Percentiles rank a stretch among this genome's conserved stretches.
phyloP scores from a whole-genome alignment of 2,329 filamentous ascomycete species.

The Thelonectria blattea region DNA sequence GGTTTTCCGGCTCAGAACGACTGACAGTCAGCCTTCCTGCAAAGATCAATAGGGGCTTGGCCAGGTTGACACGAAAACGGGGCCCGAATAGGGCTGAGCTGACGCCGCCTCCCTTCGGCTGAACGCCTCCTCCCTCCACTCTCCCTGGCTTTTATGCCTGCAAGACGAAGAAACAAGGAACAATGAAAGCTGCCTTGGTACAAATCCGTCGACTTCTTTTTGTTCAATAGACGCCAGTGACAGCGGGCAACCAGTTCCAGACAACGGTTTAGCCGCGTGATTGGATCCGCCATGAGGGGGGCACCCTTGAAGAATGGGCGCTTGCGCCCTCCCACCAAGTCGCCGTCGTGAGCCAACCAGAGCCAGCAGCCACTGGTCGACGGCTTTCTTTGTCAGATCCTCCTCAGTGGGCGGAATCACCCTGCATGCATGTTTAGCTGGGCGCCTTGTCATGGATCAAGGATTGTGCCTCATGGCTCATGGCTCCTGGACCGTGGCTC shows the following conservation, averaged over 20 bases:
- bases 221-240: constrained; percentile 40
- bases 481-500: not conserved
- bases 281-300: constrained; percentile 34
- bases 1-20: too few relatives aligned
- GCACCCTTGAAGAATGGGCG: constrained; percentile 27
- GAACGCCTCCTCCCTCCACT: too few relatives aligned
- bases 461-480: constrained; percentile 1
- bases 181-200: not conserved
- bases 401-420: constrained; percentile 34
- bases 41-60: not conserved
- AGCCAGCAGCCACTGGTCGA: constrained; percentile 15
- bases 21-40: not conserved
- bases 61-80: not conserved
- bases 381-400: constrained; percentile 29
- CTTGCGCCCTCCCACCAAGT: constrained; percentile 39
- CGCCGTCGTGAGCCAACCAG: constrained; percentile 31
- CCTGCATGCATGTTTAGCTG: constrained; percentile 39
- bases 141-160: not conserved
- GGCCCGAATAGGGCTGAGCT: not conserved
- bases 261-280: constrained; percentile 39
- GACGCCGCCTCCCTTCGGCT: not conserved
- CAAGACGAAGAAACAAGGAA: not conserved
- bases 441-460: constrained; percentile 35
- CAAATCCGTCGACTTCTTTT: not conserved
- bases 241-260: constrained; percentile 31